Conservation (phyloP, 2,329 filamentous ascomycete species). For the Trichoderma pleuroti region DNA sequence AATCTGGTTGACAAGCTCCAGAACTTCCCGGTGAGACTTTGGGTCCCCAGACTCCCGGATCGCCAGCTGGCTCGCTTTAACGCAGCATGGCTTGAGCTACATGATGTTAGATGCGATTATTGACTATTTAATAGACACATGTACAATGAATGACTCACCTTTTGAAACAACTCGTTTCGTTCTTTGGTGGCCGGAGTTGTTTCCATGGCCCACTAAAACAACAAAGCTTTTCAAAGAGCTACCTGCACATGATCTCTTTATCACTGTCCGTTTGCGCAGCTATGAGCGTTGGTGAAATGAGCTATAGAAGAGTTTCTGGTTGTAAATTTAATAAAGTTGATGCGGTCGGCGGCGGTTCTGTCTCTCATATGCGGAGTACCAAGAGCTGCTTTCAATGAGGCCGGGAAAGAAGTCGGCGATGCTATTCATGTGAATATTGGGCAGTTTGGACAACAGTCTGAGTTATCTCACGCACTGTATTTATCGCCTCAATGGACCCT, state of each 20-base stretch:
- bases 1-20: constrained; percentile 44
- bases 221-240: constrained; percentile 11
- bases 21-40: constrained; percentile 42
- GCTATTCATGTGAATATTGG: background rate
- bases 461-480: background rate
- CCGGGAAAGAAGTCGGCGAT: background rate
- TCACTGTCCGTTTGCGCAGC: background rate
- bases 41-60: constrained; percentile 46
- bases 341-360: background rate
- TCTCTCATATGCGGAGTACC: background rate
- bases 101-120: constrained; percentile 5
- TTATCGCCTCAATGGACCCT: background rate
- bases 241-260: constrained; percentile 10
- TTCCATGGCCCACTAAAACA: constrained; percentile 22
- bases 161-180: constrained; percentile 38
- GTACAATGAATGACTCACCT: constrained; percentile 27
- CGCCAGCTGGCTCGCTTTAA: constrained; percentile 56
- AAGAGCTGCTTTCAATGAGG: background rate
- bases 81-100: constrained; percentile 61
- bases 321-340: background rate
- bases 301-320: background rate
- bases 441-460: background rate
- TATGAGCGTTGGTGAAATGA: background rate
- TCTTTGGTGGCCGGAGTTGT: constrained; percentile 17
- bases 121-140: background rate